phyloP scores from a whole-genome alignment of 441 rosid genomes.

The Arabidopsis hybrid region DNA sequence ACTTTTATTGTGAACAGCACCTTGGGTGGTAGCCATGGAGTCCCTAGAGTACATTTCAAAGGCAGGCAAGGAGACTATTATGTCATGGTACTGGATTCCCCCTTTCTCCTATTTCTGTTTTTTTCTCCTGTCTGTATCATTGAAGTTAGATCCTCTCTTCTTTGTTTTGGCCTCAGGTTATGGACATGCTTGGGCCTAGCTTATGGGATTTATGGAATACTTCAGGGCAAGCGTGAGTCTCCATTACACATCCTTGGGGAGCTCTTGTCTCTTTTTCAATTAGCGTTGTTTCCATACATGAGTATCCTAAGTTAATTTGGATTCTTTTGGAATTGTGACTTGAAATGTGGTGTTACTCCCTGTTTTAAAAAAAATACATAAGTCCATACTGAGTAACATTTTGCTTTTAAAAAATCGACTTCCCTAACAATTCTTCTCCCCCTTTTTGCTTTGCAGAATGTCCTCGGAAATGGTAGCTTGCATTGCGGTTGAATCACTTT shows the following conservation, averaged over 20 bases:
- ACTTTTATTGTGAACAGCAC: constrained; percentile 58
- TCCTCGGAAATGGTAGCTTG: constrained; percentile 98
- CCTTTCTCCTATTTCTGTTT: not conserved
- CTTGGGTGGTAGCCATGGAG: constrained; percentile 98
- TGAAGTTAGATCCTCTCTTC: constrained; percentile 23
- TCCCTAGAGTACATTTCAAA: constrained; percentile 93
- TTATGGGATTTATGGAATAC: constrained; percentile 99
- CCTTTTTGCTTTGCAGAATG: constrained; percentile 59
- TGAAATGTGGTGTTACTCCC: not conserved
- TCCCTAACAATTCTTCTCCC: constrained; percentile 29
- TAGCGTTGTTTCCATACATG: not conserved
- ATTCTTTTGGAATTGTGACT: no score
- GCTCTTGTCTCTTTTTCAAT: not conserved
- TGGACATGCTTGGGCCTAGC: constrained; percentile 99
- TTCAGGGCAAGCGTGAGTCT: constrained; percentile 94
- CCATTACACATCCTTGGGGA: constrained; percentile 12
- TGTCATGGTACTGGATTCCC: constrained; percentile 69
- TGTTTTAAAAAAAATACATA: not conserved
- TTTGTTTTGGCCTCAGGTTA: constrained; percentile 63
- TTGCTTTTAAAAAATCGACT: not conserved
- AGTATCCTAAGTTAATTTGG: no score
- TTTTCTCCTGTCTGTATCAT: constrained; percentile 13
- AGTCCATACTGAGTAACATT: constrained; percentile 3
- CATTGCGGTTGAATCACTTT: constrained; percentile 91
- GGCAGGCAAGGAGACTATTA: constrained; percentile 98